Base-by-base conservation (phyloP, 495 filamentous ascomycete genomes). In the Aspergillus biplanus region DNA sequence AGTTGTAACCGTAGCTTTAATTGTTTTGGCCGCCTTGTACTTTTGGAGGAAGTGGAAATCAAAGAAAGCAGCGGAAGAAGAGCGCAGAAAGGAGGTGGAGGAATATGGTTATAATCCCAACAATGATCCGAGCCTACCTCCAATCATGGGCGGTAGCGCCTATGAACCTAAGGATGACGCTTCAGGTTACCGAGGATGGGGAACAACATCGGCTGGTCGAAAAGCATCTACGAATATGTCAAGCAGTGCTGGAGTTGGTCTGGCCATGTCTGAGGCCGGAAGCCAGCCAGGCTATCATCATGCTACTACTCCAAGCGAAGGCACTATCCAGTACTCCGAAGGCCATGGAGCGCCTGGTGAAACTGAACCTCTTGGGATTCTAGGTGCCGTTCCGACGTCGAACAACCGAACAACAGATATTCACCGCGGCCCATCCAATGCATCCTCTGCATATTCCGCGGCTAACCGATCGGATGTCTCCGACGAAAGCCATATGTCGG, bases 21-120 rank as follows among this genome's bases (percentile, higher is more conserved):
- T 99, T 46, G 85, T 96, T 11, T 69, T 92, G 33, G 86, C 82
- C 5, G 87, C 88, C 2, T 78, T 98, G 46, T 93, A 89, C 72
- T 84, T 96, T 63, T 99, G 92, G 92, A 86, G 90, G 65, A 92
- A 85, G 77, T 87, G 91, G 56, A 96, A 93, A 75, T 86, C 89
- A 66, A 86, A 88, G 44, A 96, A 90, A 78, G 88, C 88, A 48
- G 88, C 86, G n/a, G 91, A 91, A 67, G 95, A 97, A 65, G 86
- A 92, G 55, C 84, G 95, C 57, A 85, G 93, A 58, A 97, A 97
- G 75, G 96, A 98, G 71, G 91, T 97, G 4, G 94, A 97, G 72
- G 95, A 97, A 67, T 97, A 97, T 72, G 89, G 88, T 21, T 97
- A 92, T 80, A 98, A 97, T 71, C 95, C 94, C 7, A 98, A 97